Evolutionary conservation across 2,329 filamentous ascomycete species (phyloP), one percentile per base, ranked within the genome.

Genomic region (Fusarium concolor): DNA sequence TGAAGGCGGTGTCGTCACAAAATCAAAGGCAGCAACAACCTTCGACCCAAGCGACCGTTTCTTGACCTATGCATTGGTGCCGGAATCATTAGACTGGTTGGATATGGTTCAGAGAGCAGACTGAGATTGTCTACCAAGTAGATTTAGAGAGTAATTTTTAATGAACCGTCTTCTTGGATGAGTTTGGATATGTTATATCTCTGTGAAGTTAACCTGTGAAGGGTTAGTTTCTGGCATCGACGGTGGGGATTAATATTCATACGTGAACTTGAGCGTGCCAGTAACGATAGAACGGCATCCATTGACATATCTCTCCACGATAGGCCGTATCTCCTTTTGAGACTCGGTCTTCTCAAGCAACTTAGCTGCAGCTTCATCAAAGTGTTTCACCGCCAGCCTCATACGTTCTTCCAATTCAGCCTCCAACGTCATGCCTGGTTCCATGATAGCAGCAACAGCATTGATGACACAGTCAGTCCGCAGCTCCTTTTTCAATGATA

Each of bases 1-100:
- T 95, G 44, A 81, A 81, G 70, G 64, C 71, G 26, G 74, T 71
- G 35, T 74, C 77, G 37, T 73, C 75, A 14, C 55, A 75, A 37
- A 75, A 65, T 15, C 71, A 72, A 10, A 38, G 24, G 7, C 65
- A 73, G 26, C 71, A 43, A n/a, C 49, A n/a, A 20, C 18, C 26
- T 28, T 29, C 18, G 12, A 18, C 12, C 31, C 26, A 14, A 22
- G 6, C 18, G 14, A 3, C 6, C 35, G 18, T 24, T 26, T 28
- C 35, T 42, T 42, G 18, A 37, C 43, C 26, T 35, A 18, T 54
- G 7, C 42, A 33, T 43, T 47, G 24, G 35, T 20, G 17, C 22
- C 4, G 11, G 26, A 20, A 35, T 46, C n/a, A 22, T 45, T 45
- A n/a, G 31, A 54, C 26, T 11, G 31, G 15, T 49, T 18, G 33